Percentiles rank a stretch among this genome's conserved stretches.
phyloP scores from a whole-genome alignment of 164 flowering plant genomes.

The Saururus chinensis region DNA sequence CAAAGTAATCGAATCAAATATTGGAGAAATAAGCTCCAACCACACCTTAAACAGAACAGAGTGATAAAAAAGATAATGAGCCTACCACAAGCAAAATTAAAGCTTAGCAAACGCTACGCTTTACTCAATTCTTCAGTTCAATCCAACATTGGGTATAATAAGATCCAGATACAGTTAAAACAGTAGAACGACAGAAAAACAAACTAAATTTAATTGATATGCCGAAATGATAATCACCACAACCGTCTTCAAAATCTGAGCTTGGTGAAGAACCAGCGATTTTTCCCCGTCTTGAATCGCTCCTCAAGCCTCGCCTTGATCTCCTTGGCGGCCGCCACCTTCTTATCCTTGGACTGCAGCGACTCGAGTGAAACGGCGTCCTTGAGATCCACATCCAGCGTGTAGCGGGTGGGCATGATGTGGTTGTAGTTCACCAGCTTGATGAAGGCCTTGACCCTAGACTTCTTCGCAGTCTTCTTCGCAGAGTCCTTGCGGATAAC shows the following conservation, averaged over 20 bases:
- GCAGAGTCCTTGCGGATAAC: neutral
- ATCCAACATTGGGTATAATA: no score
- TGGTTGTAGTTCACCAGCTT: neutral
- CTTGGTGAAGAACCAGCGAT: neutral
- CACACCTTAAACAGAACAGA: no score
- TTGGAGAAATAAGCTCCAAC: no score
- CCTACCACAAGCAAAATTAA: no score
- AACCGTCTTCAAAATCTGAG: neutral
- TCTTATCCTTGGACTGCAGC: neutral
- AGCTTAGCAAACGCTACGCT: no score
- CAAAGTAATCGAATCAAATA: no score
- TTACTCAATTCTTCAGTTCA: no score
- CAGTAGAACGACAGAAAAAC: neutral
- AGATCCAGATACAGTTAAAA: neutral
- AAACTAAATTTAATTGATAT: neutral
- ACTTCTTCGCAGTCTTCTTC: neutral
- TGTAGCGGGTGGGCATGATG: neutral
- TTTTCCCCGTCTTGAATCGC: neutral
- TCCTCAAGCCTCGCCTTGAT: neutral
- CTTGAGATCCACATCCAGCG: neutral
- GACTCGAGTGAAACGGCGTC: neutral
- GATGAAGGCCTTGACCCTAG: neutral
- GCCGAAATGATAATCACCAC: no score
- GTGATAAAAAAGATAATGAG: no score
- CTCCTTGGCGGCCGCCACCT: neutral